Percentiles rank a stretch among this genome's conserved stretches.
Evolutionary conservation across 805 yeast genomes (phyloP).

Genomic region (Wickerhamiella vanderwaltii): DNA sequence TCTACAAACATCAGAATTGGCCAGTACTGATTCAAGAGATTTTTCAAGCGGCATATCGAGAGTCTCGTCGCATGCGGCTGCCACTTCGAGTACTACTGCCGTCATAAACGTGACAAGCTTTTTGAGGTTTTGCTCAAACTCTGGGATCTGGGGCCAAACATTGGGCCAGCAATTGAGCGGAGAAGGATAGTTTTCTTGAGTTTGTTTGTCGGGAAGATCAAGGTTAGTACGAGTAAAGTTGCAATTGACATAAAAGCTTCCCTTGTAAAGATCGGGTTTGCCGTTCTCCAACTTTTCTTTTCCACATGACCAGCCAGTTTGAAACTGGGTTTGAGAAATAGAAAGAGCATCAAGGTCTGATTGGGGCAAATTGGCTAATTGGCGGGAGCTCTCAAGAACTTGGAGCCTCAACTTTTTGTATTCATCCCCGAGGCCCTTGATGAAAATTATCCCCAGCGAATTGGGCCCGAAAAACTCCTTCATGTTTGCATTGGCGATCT

Average conservation of each 20-base stretch:
- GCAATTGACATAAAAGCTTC: conserved; percentile 48
- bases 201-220: conserved; percentile 34
- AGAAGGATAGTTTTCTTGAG: conserved; percentile 25
- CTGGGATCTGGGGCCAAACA: conserved; percentile 37
- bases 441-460: conserved; percentile 43
- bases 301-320: conserved; percentile 53
- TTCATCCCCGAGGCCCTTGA: conserved; percentile 32
- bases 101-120: conserved; percentile 35
- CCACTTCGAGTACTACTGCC: conserved; percentile 38
- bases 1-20: conserved; percentile 41
- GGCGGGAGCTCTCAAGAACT: conserved; percentile 35
- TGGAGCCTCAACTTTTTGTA: conserved; percentile 32
- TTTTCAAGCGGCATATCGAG: conserved; percentile 7
- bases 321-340: conserved; percentile 38
- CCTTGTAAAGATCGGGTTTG: conserved; percentile 39
- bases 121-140: conserved; percentile 21
- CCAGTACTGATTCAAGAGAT: conserved; percentile 37
- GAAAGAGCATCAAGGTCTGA: conserved; percentile 32
- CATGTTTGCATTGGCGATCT: conserved; percentile 28
- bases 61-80: conserved; percentile 39
- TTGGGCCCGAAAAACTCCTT: conserved; percentile 42
- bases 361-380: conserved; percentile 32
- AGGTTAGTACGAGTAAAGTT: conserved; percentile 36
- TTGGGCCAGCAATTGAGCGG: conserved; percentile 38
- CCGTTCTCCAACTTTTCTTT: conserved; percentile 38